Evolutionary conservation across 2,329 filamentous ascomycete genomes (phyloP), one percentile per base, ranked within the genome.

Genomic region (Colletotrichum sansevieriae): DNA sequence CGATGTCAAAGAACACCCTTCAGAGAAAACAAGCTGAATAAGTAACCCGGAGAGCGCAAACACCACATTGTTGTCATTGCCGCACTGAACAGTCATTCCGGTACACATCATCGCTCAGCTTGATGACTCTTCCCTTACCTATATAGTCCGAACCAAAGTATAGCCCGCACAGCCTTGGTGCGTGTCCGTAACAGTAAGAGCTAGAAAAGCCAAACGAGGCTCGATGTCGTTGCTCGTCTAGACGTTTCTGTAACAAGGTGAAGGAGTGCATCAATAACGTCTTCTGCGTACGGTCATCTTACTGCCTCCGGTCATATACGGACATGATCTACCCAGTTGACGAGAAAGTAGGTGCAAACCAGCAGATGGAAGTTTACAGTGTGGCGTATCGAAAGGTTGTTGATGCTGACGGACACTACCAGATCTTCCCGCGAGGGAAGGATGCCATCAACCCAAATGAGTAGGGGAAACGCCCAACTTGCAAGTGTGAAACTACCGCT

Each of bases 341-440:
- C 20, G 39, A 41, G 33, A 37, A 55, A 55, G 13, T 15, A 55
- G 49, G 49, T 52, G 49, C 33, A 41, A 37, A 29, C 18, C 18
- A 55, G 35, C 52, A 55, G 35, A 37, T 35, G 52, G 33, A 43
- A 37, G 52, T 51, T 65, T 66, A 57, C 62, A 56, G 62, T 69
- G 56, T 69, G 66, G 66, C 66, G 56, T 56, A 7, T 35, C 20
- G 41, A 22, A 65, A 60, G 35, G 22, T 44, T 63, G 20, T 59
- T 47, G 25, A 46, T 68, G 65, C 54, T 64, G 60, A 55, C 46
- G 46, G 65, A 58, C 37, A 52, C 54, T 64, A 58, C 29, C 18
- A 51, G 49, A 52, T 52, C 51, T 22, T 57, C 52, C 57, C 41
- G 58, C 49, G 41, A 41, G 63, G 41, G 59, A 37, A 51, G 37